Evolutionary conservation across 1,139 yeast genomes (phyloP).

Genomic region (Wickerhamiella infanticola): DNA sequence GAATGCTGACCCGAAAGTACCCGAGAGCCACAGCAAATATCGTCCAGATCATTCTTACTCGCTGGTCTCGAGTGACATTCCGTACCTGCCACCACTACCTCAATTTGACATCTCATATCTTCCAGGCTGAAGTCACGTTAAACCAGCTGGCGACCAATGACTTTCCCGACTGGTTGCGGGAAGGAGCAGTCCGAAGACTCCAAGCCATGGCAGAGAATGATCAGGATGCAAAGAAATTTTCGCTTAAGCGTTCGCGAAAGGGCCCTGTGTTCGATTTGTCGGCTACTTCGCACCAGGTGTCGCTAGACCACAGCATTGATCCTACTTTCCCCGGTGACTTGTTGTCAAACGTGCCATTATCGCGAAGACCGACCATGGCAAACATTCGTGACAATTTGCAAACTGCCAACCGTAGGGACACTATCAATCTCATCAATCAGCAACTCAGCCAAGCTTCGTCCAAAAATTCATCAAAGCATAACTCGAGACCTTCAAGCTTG

Average conservation of each 20-base stretch:
- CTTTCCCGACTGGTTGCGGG: conserved; percentile 49
- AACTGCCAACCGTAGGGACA: not conserved
- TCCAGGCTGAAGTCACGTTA: conserved; percentile 56
- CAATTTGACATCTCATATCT: conserved; percentile 69
- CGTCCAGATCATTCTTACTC: conserved; percentile 77
- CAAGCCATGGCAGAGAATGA: conserved; percentile 16
- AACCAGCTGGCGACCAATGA: conserved; percentile 34
- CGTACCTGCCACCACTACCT: conserved; percentile 78
- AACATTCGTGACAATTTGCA: not conserved
- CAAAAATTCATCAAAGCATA: not conserved
- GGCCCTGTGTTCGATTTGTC: conserved; percentile 1
- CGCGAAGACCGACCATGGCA: conserved; percentile 30
- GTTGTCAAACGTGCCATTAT: conserved; percentile 64
- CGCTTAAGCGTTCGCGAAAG: conserved; percentile 4
- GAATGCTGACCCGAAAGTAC: conserved; percentile 52
- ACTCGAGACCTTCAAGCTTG: not conserved
- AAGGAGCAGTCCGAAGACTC: conserved; percentile 39
- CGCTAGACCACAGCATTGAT: conserved; percentile 38
- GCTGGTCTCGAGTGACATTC: conserved; percentile 79
- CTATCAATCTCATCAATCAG: not conserved
- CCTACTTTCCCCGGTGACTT: conserved; percentile 69
- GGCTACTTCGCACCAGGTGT: conserved; percentile 31
- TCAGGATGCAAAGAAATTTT: conserved; percentile 5
- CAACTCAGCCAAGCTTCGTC: not conserved
- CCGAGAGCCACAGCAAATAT: conserved; percentile 90